phyloP scores from a whole-genome alignment of 768 basidiomycete species.

The Mycena maculata region DNA sequence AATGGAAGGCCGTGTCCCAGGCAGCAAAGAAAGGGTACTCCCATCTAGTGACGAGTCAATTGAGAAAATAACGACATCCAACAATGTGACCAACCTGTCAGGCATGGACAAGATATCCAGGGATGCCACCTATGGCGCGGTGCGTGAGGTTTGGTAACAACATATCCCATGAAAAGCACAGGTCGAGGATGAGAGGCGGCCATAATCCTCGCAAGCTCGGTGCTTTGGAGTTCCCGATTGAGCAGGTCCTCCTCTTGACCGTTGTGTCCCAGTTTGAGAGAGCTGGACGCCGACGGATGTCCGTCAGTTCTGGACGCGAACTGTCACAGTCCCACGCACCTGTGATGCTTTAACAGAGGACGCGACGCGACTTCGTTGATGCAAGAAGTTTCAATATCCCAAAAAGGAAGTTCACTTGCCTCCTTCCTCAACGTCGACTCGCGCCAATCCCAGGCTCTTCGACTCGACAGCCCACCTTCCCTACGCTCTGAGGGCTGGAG shows the following conservation, averaged over 20 bases:
- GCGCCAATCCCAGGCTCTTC: no score
- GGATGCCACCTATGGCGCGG: slow-evolving; percentile 62
- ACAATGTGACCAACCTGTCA: slow-evolving; percentile 79
- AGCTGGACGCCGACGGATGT: no score
- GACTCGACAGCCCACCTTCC: no score
- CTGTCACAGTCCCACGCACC: no score
- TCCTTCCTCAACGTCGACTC: no score
- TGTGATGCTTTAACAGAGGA: no score
- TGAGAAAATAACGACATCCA: slow-evolving; percentile 6
- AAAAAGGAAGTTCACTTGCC: no score
- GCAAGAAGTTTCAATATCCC: no score
- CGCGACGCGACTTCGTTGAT: no score
- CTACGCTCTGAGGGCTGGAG: no score
- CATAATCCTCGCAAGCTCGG: slow-evolving; percentile 85
- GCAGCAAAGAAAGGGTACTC: slow-evolving; percentile 99
- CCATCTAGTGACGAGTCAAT: slow-evolving; percentile 72
- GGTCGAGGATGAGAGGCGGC: slow-evolving; percentile 74
- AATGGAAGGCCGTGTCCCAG: slow-evolving; percentile 99
- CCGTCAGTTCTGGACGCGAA: no score
- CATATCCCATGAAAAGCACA: slow-evolving; percentile 84
- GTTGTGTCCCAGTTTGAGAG: slow-evolving; percentile 91
- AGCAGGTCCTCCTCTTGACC: slow-evolving; percentile 93
- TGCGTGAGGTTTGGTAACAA: slow-evolving; percentile 77
- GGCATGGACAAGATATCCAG: slow-evolving; percentile 96
- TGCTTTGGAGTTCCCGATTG: slow-evolving; percentile 90